A percentile compares a stretch with the other conserved stretches of the same genome.
Evolutionary conservation across 257 asterid genomes (phyloP).

Genomic region (Solanum chaucha): DNA sequence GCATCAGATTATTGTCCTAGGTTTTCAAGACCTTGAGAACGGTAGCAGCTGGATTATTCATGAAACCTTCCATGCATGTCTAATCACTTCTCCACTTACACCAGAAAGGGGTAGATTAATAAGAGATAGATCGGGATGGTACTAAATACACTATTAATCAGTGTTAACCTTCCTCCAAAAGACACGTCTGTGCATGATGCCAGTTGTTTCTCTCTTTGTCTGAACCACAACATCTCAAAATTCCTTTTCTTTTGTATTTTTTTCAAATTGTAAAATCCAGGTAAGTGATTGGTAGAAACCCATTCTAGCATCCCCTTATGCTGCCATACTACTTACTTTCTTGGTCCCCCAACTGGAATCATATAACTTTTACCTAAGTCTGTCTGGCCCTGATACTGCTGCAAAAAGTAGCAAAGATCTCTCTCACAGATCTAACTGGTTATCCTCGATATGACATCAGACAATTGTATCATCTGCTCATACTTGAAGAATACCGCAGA

Average conservation of each 20-base stretch:
- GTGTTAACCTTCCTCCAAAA: background rate
- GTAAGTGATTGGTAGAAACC: background rate
- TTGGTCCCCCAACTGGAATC: background rate
- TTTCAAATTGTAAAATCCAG: background rate
- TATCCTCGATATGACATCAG: background rate
- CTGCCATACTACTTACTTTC: background rate
- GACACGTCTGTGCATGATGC: background rate
- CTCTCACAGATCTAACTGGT: background rate
- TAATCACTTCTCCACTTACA: background rate
- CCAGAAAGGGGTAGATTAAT: background rate
- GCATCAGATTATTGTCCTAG: background rate
- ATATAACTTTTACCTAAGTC: background rate
- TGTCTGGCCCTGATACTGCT: background rate
- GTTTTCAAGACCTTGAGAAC: background rate
- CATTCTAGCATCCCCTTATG: background rate
- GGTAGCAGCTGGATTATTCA: background rate
- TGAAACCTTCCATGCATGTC: background rate
- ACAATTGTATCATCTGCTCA: background rate
- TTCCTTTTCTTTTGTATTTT: background rate
- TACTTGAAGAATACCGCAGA: background rate
- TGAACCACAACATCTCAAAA: background rate
- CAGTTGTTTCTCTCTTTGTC: background rate
- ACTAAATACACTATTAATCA: background rate
- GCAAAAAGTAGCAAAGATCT: background rate
- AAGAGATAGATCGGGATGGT: background rate